phyloP scores from a whole-genome alignment of 768 basidiomycete genomes.

The Phlegmacium glaucopus region DNA sequence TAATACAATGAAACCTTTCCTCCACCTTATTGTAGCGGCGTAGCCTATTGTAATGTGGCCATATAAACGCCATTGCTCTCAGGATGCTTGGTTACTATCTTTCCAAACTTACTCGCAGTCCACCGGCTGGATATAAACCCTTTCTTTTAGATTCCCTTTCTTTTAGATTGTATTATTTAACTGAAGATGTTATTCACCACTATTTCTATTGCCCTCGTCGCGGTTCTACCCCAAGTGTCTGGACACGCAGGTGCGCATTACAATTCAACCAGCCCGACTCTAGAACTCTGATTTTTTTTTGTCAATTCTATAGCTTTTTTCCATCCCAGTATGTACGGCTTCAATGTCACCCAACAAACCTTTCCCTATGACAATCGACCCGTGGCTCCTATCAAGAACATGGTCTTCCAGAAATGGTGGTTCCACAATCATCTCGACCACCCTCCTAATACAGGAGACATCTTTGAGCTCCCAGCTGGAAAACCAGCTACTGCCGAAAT shows the following conservation, averaged over 20 bases:
- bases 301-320: constrained; percentile 37
- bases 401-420: constrained; percentile 60
- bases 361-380: constrained; percentile 66
- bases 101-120: constrained; percentile 1
- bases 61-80: not conserved
- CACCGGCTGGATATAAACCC: constrained; percentile 1
- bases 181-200: constrained; percentile 15
- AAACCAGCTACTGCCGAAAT: constrained; percentile 50
- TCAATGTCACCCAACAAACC: constrained; percentile 56
- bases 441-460: constrained; percentile 54
- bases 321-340: constrained; percentile 63
- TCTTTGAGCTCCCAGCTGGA: constrained; percentile 62
- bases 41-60: not conserved
- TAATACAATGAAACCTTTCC: not conserved
- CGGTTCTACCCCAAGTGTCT: constrained; percentile 20
- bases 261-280: not conserved
- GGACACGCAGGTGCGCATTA: constrained; percentile 25
- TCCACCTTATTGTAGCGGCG: not conserved
- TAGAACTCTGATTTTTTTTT: not conserved
- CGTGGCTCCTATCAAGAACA: constrained; percentile 37
- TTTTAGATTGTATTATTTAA: not conserved
- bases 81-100: not conserved
- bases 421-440: constrained; percentile 58
- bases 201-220: constrained; percentile 13
- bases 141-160: not conserved